Evolutionary conservation across 306 rosid species (phyloP).

Genomic region (Hylodesmum podocarpum): DNA sequence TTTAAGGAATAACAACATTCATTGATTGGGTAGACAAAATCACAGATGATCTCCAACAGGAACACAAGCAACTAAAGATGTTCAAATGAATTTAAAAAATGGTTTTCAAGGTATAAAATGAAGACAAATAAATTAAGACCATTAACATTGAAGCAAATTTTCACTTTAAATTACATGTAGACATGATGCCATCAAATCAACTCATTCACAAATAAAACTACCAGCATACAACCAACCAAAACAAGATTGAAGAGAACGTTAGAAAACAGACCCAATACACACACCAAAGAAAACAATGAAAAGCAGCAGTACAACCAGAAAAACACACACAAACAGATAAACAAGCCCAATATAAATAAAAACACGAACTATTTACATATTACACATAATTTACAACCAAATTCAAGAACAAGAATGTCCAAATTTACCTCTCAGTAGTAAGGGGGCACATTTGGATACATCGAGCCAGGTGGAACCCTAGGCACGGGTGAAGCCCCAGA

Average conservation of each 20-base stretch:
- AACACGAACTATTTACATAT: not conserved
- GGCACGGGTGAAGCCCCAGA: slow-evolving; percentile 74
- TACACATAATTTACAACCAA: not conserved
- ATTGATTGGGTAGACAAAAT: not conserved
- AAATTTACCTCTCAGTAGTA: slow-evolving; percentile 85
- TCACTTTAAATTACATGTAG: not conserved
- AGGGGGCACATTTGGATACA: slow-evolving; percentile 83
- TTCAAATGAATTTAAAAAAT: not conserved
- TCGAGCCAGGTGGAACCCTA: slow-evolving; percentile 80
- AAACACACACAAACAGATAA: not conserved
- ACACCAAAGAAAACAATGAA: not conserved
- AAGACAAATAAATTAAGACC: not conserved
- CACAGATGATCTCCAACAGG: slow-evolving; percentile 12
- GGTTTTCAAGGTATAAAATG: not conserved
- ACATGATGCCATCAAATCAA: not conserved
- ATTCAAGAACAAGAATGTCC: not conserved
- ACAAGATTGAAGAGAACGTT: not conserved
- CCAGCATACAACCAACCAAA: not conserved
- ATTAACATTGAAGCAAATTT: not conserved
- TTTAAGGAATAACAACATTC: slow-evolving; percentile 2
- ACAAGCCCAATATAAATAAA: not conserved
- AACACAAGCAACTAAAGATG: slow-evolving; percentile 1
- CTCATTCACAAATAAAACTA: slow-evolving; percentile 19
- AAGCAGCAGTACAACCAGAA: not conserved
- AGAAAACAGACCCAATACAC: not conserved